These are phyloP conservation scores for Silene latifolia DNA, from an alignment of 148 eudicot species.

Conservation along the genomic window DNA sequence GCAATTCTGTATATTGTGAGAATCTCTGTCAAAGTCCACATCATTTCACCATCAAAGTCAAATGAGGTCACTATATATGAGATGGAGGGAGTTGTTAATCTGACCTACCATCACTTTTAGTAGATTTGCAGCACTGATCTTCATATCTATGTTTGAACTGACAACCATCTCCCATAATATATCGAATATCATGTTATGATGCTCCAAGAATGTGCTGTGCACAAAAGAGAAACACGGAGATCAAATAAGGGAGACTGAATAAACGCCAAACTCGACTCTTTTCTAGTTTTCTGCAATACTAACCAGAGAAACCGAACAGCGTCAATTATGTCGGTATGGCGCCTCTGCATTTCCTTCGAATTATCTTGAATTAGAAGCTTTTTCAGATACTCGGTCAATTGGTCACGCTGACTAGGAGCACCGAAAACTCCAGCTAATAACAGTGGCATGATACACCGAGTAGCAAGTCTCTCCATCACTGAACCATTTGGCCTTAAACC, in stretches of 20 bases:
- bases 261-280: slow-evolving; percentile 10
- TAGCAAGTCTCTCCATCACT: slow-evolving; percentile 72
- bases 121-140: slow-evolving; percentile 74
- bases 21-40: background rate
- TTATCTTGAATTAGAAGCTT: slow-evolving; percentile 60
- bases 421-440: slow-evolving; percentile 87
- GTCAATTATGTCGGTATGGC: slow-evolving; percentile 48
- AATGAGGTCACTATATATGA: background rate
- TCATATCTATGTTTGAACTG: slow-evolving; percentile 72
- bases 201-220: slow-evolving; percentile 69
- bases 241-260: slow-evolving; percentile 8
- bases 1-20: no score
- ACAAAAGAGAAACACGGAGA: slow-evolving; percentile 7
- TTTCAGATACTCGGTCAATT: slow-evolving; percentile 64
- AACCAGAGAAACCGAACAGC: slow-evolving; percentile 88
- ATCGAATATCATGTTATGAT: slow-evolving; percentile 71
- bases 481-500: slow-evolving; percentile 65
- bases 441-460: slow-evolving; percentile 73
- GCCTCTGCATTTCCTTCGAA: slow-evolving; percentile 43
- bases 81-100: background rate
- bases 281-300: slow-evolving; percentile 15
- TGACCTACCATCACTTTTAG: slow-evolving; percentile 76
- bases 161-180: slow-evolving; percentile 97
- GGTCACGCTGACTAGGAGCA: slow-evolving; percentile 64
- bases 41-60: background rate